Evolutionary conservation across 257 asterid species (phyloP).

Genomic region (Handroanthus guayacan): DNA sequence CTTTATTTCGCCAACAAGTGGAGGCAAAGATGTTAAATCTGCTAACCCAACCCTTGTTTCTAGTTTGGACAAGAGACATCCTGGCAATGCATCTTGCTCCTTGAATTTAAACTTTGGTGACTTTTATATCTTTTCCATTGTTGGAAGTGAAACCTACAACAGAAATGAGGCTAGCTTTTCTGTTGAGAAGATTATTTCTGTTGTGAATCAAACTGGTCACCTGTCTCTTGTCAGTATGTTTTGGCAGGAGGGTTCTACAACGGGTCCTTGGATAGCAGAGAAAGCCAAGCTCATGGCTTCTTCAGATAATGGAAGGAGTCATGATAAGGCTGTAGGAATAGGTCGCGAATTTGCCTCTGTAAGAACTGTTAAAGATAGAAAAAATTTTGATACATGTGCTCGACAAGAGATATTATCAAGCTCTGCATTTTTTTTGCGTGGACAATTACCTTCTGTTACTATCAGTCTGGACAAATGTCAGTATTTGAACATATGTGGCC

Average conservation of each 20-base stretch:
- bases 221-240: slow-evolving; percentile 68
- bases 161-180: slow-evolving; percentile 50
- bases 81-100: slow-evolving; percentile 55
- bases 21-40: slow-evolving; percentile 51
- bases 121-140: slow-evolving; percentile 61
- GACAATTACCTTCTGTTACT: slow-evolving; percentile 61
- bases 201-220: slow-evolving; percentile 48
- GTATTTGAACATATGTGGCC: slow-evolving; percentile 56
- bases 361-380: slow-evolving; percentile 68
- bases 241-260: slow-evolving; percentile 76
- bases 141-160: slow-evolving; percentile 44
- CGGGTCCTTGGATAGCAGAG: slow-evolving; percentile 88
- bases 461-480: slow-evolving; percentile 58
- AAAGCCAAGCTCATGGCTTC: slow-evolving; percentile 82
- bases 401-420: slow-evolving; percentile 75
- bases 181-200: slow-evolving; percentile 64
- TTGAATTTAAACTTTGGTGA: slow-evolving; percentile 66
- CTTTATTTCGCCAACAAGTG: slow-evolving; percentile 51
- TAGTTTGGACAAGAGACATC: slow-evolving; percentile 50
- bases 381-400: slow-evolving; percentile 58
- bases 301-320: slow-evolving; percentile 63
- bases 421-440: slow-evolving; percentile 72
- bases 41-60: slow-evolving; percentile 47
- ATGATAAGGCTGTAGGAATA: slow-evolving; percentile 59
- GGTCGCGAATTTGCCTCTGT: slow-evolving; percentile 82